A percentile compares a stretch with the other conserved stretches of the same genome.
Conservation (phyloP, 129 eudicot genomes). For the Cynara cardunculus region DNA sequence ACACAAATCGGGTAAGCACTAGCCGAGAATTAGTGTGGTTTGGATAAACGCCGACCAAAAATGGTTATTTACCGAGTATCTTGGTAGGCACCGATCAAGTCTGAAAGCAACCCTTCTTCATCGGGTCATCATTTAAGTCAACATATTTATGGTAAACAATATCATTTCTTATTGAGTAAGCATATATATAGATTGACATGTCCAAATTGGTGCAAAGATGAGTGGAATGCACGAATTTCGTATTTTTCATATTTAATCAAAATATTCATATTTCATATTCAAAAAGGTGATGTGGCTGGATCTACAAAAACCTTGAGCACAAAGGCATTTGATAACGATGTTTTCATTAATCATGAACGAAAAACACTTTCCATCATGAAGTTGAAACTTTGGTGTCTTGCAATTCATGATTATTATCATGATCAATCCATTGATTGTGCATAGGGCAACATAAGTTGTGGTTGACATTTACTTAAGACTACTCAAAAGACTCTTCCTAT, state of each 20-base stretch:
- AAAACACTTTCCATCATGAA: neutral
- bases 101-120: neutral
- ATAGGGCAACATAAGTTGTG: conserved; percentile 15
- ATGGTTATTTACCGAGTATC: neutral
- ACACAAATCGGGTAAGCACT: neutral
- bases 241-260: neutral
- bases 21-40: neutral
- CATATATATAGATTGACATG: neutral
- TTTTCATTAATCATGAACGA: conserved; percentile 7
- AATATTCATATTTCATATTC: neutral
- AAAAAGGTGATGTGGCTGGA: neutral
- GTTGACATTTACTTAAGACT: conserved; percentile 4
- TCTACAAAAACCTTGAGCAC: neutral
- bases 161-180: neutral
- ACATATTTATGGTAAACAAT: neutral
- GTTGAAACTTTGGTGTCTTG: conserved; percentile 10
- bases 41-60: neutral
- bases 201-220: neutral
- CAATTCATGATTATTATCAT: neutral
- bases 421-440: neutral
- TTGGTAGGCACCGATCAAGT: neutral
- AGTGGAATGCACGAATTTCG: neutral
- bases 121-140: too few species aligned
- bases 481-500: neutral
- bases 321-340: neutral